Evolutionary conservation across 352 stramenopile genomes (phyloP).

Genomic region (Phytophthora pluvialis): DNA sequence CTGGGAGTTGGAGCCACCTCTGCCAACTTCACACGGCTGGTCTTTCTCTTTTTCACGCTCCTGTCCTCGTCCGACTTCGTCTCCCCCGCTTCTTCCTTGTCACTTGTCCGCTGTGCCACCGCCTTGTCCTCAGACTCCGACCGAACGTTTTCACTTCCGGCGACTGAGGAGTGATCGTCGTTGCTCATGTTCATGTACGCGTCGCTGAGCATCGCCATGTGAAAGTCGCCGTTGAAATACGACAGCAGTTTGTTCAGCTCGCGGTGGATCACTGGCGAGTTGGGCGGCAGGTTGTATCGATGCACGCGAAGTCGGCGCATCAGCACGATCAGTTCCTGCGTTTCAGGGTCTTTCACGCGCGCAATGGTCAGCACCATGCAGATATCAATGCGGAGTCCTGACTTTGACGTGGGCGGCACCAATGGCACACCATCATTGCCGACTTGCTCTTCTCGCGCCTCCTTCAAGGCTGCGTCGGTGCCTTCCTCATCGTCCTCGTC

Average conservation of each 20-base stretch:
- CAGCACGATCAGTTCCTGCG: constrained; percentile 37
- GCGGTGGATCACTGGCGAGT: constrained; percentile 42
- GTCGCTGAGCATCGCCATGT: constrained; percentile 53
- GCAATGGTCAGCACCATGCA: constrained; percentile 41
- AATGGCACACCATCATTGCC: constrained; percentile 28
- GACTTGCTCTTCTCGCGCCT: constrained; percentile 18
- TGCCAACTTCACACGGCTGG: constrained; percentile 13
- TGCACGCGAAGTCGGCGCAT: constrained; percentile 46
- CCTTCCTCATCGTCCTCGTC: constrained; percentile 52
- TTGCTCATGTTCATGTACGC: constrained; percentile 36
- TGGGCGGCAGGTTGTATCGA: constrained; percentile 56
- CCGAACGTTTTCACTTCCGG: constrained; percentile 26
- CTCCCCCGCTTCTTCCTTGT: constrained; percentile 7
- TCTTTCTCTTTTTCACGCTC: constrained; percentile 33
- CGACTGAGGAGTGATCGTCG: constrained; percentile 15
- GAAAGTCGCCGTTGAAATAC: constrained; percentile 56
- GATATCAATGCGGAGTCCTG: constrained; percentile 37
- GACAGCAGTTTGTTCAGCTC: constrained; percentile 49
- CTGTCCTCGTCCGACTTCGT: constrained; percentile 6
- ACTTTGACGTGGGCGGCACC: constrained; percentile 14
- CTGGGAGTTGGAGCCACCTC: constrained; percentile 6
- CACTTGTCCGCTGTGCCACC: not conserved
- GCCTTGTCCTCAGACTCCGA: constrained; percentile 23
- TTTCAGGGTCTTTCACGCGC: constrained; percentile 29
- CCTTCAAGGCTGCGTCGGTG: constrained; percentile 16